Base-by-base conservation (phyloP, 352 stramenopile genomes). In the Phytopythium helicoides region DNA sequence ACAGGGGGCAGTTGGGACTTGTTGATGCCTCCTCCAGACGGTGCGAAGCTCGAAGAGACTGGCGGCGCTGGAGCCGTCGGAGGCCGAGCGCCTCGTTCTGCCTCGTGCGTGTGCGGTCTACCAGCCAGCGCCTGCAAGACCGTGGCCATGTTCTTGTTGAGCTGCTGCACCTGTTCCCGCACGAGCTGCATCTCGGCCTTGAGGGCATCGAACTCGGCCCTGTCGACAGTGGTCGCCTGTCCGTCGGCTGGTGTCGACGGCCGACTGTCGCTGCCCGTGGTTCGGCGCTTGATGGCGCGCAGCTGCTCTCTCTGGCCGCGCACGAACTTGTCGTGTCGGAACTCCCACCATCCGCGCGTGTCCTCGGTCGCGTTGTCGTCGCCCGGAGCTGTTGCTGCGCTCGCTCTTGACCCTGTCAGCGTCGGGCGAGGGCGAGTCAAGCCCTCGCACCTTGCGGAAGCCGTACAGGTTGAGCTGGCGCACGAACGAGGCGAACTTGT, bases 401-500 rank as follows among this genome's bases (percentile, higher is more conserved):
- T 23, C 19, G n/a, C n/a, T n/a, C 31, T 19, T 2, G 48, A 47
- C 22, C 42, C 45, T 3, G 56, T n/a, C 26, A 28, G 8, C 28
- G 41, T 15, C n/a, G n/a, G n/a, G n/a, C n/a, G n/a, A n/a, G n/a
- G n/a, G n/a, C 9, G 25, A 16, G n/a, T 52, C 31, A 19, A 22
- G 5, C 4, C 46, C 52, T 21, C 81, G 80, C 35, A 93, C 72
- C 51, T 95, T 96, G 22, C 86, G 76, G 63, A 97, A 96, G 19
- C 88, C 88, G 58, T 96, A 97, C 44, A 97, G 83, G 66, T 96
- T 96, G 22, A 97, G 70, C 65, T 97, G 89, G n/a, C 89, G 78
- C 52, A 97, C 87, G 58, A 97, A 97, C 33, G 81, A 95, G 40
- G 80, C 91, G 54, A 97, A 96, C 58, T 96, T 97, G 60, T 79